Conservation (phyloP, 345 rosid genomes). For the Lepidium sativum region DNA sequence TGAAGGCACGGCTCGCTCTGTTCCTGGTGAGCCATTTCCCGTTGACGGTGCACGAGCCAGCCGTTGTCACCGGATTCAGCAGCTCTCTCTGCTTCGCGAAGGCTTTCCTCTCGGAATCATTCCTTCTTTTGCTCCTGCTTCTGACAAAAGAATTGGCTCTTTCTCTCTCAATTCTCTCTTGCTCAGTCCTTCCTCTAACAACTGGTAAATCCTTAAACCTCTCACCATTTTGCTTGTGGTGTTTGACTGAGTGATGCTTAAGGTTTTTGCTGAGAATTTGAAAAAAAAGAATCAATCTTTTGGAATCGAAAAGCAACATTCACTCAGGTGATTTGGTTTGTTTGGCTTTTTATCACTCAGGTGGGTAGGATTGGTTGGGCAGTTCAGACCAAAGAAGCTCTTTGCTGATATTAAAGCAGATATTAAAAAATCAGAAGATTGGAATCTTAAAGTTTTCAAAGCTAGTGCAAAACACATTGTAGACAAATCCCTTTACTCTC, state of each 20-base stretch:
- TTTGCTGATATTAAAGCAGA: slow-evolving; percentile 51
- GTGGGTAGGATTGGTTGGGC: slow-evolving; percentile 77
- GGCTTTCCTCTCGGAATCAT: slow-evolving; percentile 80
- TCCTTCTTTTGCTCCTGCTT: slow-evolving; percentile 53
- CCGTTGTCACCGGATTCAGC: slow-evolving; percentile 74
- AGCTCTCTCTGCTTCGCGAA: slow-evolving; percentile 55
- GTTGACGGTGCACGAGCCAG: slow-evolving; percentile 60
- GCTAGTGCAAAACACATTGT: slow-evolving; percentile 55
- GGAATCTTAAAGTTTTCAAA: slow-evolving; percentile 40
- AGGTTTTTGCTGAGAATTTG: not conserved
- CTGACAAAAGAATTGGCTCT: slow-evolving; percentile 47
- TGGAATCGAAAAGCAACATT: not conserved
- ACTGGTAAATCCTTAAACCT: slow-evolving; percentile 38
- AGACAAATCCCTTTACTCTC: slow-evolving; percentile 64
- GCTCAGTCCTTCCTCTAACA: slow-evolving; percentile 42
- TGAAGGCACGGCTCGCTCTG: slow-evolving; percentile 55
- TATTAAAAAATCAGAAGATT: slow-evolving; percentile 38
- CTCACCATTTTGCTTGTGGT: not conserved
- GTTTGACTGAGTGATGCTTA: not conserved
- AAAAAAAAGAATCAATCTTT: not conserved
- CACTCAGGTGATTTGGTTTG: not conserved
- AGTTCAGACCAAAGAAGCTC: slow-evolving; percentile 70
- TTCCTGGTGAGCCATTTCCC: slow-evolving; percentile 74
- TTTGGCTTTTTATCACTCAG: slow-evolving; percentile 13
- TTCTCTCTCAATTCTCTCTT: slow-evolving; percentile 64